Percentiles rank a stretch among this genome's conserved stretches.
Evolutionary conservation across 179 eudicot species (phyloP).

Genomic region (Heliamphora pulchella): DNA sequence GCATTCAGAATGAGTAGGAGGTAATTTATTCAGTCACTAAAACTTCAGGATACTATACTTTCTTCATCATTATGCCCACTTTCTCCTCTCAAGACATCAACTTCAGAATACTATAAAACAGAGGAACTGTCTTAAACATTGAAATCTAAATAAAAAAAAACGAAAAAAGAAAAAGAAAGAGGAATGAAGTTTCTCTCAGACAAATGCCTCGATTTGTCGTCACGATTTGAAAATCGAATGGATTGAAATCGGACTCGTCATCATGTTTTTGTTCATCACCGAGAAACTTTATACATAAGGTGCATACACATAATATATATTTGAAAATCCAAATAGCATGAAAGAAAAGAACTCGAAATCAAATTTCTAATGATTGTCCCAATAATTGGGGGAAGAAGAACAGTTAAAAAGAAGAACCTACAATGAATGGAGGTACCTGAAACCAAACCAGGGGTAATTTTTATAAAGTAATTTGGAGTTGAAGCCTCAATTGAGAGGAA

Average conservation of each 20-base stretch:
- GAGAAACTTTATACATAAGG: slow-evolving; percentile 26
- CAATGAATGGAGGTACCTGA: neutral
- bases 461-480: too few relatives aligned
- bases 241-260: slow-evolving; percentile 58
- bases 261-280: slow-evolving; percentile 35
- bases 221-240: slow-evolving; percentile 31
- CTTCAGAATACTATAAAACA: neutral
- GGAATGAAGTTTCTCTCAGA: slow-evolving; percentile 39
- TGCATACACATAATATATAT: neutral
- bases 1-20: slow-evolving; percentile 24
- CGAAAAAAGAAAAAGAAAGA: too few relatives aligned
- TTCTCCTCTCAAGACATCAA: neutral
- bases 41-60: neutral
- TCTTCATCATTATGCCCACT: slow-evolving; percentile 11
- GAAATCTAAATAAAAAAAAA: neutral
- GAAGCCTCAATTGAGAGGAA: too few relatives aligned
- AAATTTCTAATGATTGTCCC: neutral
- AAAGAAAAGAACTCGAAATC: neutral
- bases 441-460: neutral
- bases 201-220: slow-evolving; percentile 61
- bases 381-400: too few relatives aligned
- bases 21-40: slow-evolving; percentile 9
- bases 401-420: neutral
- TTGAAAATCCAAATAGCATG: too few relatives aligned
- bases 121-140: neutral